phyloP scores from a whole-genome alignment of 1,284 basidiomycete genomes.

The Cryptococcus sp. region DNA sequence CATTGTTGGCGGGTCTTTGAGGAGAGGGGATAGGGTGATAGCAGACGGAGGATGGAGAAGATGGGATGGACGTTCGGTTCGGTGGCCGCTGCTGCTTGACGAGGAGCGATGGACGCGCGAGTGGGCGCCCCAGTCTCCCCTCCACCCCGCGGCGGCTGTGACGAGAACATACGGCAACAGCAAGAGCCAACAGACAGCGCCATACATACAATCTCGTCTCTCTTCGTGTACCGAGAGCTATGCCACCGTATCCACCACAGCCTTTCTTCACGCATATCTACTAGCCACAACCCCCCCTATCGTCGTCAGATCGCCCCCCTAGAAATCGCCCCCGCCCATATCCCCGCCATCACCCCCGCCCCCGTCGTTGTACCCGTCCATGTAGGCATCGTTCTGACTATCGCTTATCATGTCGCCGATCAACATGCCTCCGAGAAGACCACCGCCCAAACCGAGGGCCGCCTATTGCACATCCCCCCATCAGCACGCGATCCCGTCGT shows the following conservation, averaged over 20 bases:
- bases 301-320: neutral
- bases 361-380: constrained; percentile 41
- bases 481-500: neutral
- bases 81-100: too few relatives aligned
- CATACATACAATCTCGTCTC: too few relatives aligned
- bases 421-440: constrained; percentile 49
- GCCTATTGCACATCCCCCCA: constrained; percentile 14
- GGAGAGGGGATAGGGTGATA: too few relatives aligned
- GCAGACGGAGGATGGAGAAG: neutral
- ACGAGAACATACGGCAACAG: too few relatives aligned
- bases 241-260: too few relatives aligned
- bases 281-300: too few relatives aligned
- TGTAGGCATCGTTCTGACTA: constrained; percentile 30
- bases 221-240: too few relatives aligned
- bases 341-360: constrained; percentile 26
- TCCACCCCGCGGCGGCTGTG: too few relatives aligned
- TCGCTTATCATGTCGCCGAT: constrained; percentile 42
- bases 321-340: constrained; percentile 28
- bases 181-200: too few relatives aligned
- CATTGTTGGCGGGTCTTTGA: constrained; percentile 12
- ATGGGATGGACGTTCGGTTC: neutral
- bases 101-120: too few relatives aligned
- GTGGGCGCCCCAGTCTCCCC: too few relatives aligned
- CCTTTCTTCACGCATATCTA: too few relatives aligned
- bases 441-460: constrained; percentile 45